These are phyloP conservation scores for Pseudocercospora macadamiae DNA, from an alignment of 2,329 filamentous ascomycete species.

Conservation along the genomic window DNA sequence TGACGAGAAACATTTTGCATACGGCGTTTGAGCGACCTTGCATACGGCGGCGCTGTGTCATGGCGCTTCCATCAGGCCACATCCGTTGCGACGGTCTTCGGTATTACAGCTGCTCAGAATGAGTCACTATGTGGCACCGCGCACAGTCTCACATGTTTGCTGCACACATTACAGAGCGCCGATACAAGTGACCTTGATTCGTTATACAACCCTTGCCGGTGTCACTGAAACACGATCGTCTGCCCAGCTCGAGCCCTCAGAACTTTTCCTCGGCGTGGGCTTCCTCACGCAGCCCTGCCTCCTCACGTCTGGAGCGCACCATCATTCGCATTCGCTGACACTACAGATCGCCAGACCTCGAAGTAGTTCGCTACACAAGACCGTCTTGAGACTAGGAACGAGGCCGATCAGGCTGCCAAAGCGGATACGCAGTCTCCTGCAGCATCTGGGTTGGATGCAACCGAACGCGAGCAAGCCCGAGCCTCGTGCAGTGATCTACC, in stretches of 20 bases:
- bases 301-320: too few species aligned
- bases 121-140: too few species aligned
- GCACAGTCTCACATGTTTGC: conserved; percentile 5
- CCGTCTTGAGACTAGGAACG: too few species aligned
- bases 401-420: background rate
- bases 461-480: background rate
- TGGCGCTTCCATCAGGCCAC: too few species aligned
- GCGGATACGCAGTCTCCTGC: background rate
- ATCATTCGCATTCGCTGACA: too few species aligned
- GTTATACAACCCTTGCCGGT: background rate
- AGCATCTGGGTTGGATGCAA: background rate
- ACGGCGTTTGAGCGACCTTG: background rate
- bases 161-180: background rate
- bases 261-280: background rate
- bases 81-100: background rate
- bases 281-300: too few species aligned
- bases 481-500: too few species aligned
- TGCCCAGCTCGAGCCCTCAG: background rate
- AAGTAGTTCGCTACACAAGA: too few species aligned
- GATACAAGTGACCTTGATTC: background rate
- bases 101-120: background rate
- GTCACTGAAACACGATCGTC: background rate
- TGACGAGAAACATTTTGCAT: background rate
- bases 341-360: too few species aligned
- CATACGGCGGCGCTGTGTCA: background rate